Evolutionary conservation across 2,329 filamentous ascomycete species (phyloP), one percentile per base, ranked within the genome.

Genomic region (Paecilomyces variotii): DNA sequence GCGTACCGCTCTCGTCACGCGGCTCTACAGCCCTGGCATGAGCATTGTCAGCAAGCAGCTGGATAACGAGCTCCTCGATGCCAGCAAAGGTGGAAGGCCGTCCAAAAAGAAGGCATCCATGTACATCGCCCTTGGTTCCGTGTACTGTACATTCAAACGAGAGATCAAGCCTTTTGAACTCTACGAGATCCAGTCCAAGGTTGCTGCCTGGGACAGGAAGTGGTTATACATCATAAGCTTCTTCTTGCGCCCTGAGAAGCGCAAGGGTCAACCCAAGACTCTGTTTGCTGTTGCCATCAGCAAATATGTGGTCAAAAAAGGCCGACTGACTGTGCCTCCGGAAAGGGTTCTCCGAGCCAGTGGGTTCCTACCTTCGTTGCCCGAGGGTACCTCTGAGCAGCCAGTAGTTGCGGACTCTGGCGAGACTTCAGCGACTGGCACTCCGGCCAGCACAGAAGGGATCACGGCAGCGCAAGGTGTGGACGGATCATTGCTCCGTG

Each of bases 281-380:
- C 81, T 93, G 45, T 82, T 88, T 64, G 90, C 89, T 0, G 87
- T 87, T 0, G 86, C 86, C 0, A 74, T 93, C 51, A 87, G 84
- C 76, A 92, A 91, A 77, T 93, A 93, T 72, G 89, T 93, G 49
- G 86, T 90, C 71, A 93, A 93, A 78, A 80, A 91, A 58, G 89
- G 88, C 0, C 81, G 93, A 26, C 80, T 94, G 67, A 97, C 93
- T 0, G 84, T 97, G 3, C 85, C 92, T 63, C 92, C 94, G 0
- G 88, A 91, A 64, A 80, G 89, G 53, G 80, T 93, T 6, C 79
- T 97, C 27, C 79, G 83, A 51, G 83, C 87, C 35, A 87, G 87
- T 55, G 85, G 86, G 1, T 78, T 97, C 70, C 77, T 97, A 55
- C 94, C 94, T 0, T 77, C 82, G 59, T 81, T 86, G 54, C 90